These are phyloP conservation scores for Acaromyces ingoldii DNA, from an alignment of 1,284 basidiomycete genomes.

Conservation along the genomic window DNA sequence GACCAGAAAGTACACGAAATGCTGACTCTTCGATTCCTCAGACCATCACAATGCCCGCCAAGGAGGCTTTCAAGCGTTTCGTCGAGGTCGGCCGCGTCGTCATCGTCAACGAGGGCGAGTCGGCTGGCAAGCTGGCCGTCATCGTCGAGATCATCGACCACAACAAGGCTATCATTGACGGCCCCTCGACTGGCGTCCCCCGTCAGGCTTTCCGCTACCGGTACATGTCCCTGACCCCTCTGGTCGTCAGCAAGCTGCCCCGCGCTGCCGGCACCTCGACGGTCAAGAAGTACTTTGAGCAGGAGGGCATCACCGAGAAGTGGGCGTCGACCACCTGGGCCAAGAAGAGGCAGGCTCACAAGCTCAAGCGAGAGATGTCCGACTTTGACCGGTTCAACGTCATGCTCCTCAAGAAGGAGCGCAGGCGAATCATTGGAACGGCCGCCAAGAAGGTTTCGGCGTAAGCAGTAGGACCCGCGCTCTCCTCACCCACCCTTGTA, in stretches of 20 bases:
- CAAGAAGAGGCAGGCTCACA: conserved; percentile 74
- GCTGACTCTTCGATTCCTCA: no score
- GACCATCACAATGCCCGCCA: conserved; percentile 14
- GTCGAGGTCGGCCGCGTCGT: conserved; percentile 98
- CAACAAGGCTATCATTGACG: conserved; percentile 97
- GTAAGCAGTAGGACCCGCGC: conserved; percentile 16
- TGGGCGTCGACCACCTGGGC: conserved; percentile 83
- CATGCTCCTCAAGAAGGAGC: conserved; percentile 58
- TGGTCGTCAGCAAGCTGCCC: conserved; percentile 77
- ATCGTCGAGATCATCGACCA: conserved; percentile 98
- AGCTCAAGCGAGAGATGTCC: conserved; percentile 70
- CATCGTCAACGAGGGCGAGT: conserved; percentile 84
- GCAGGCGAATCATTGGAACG: conserved; percentile 53
- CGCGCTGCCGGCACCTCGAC: conserved; percentile 76
- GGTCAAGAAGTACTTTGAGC: conserved; percentile 83
- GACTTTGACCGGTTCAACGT: conserved; percentile 83
- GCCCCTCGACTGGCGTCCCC: conserved; percentile 81
- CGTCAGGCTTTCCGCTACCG: conserved; percentile 89
- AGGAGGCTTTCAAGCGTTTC: conserved; percentile 74
- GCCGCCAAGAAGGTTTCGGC: conserved; percentile 43
- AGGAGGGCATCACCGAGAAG: conserved; percentile 66
- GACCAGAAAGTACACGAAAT: no score
- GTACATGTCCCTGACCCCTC: conserved; percentile 84
- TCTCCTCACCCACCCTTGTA: background rate
- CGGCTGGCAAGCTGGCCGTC: conserved; percentile 82